Base-by-base conservation (phyloP, 768 basidiomycete species). In the Lactarius pseudohatsudake region DNA sequence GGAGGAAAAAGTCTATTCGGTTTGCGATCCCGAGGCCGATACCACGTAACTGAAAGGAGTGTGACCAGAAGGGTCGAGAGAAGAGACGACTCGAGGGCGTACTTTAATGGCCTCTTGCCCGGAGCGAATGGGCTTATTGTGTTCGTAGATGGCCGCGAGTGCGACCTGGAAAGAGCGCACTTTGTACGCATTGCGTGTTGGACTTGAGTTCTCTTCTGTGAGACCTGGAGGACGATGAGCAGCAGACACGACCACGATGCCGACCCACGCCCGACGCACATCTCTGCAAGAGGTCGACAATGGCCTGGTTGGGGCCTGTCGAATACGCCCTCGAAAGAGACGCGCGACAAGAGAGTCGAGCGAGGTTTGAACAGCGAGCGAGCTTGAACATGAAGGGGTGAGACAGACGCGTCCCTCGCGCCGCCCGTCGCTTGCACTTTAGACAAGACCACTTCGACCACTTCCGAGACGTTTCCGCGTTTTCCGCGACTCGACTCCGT, bases 281-380 rank as follows among this genome's bases (percentile, higher is more conserved):
- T 72, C 74, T 76, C 54, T 76, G 73, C 65, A 86, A 71, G 72
- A 81, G 74, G 45, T 79, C 75, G 30, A 81, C 70, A 36, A 82
- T 71, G 20, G 75, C 75, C 22, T 79, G 70, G 64, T 82, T 82
- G 55, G 74, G 77, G 7, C 1, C 6, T 1, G 53, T 64, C 7
- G 66, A 55, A 30, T 63, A 62, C 0, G 26, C 8, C 41, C 61
- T 50, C 22, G 57, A 54, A 36, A 15, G 53, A 59, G 63, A 30
- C 4, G 38, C n/a, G 43, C 22, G 22, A 40, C 13, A 38, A 18
- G 50, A 20, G 15, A 62, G 10, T 18, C 20, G 22, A 32, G 28
- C 16, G 9, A 40, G 62, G n/a, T 8, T 32, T 30, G n/a, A 15
- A 20, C 22, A 26, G 38, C 69, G 65, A 28, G 54, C 13, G 8